Percentiles rank a stretch among this genome's conserved stretches.
Evolutionary conservation across 2,329 filamentous ascomycete genomes (phyloP).

Genomic region (Pseudogymnoascus sp.): DNA sequence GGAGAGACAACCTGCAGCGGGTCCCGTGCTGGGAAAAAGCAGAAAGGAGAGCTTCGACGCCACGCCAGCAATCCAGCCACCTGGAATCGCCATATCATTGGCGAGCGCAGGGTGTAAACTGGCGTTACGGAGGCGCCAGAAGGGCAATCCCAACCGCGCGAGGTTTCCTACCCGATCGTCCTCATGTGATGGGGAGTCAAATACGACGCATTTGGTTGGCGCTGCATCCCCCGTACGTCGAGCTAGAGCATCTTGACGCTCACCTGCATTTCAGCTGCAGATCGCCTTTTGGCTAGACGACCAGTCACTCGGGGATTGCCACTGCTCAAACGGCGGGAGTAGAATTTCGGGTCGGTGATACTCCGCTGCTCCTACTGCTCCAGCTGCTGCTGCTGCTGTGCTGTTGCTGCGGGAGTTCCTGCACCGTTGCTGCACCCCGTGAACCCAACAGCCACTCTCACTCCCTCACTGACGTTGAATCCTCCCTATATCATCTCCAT

Average conservation of each 20-base stretch:
- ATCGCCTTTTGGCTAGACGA: neutral
- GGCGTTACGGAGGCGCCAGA: neutral
- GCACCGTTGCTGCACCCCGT: neutral
- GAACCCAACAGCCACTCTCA: neutral
- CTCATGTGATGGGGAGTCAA: conserved; percentile 3
- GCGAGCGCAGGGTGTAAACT: neutral
- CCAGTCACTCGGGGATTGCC: neutral
- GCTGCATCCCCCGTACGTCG: conserved; percentile 1
- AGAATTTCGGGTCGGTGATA: neutral
- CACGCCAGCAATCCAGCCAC: neutral
- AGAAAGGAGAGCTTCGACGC: neutral
- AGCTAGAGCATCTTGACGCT: conserved; percentile 6
- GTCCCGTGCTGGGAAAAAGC: neutral
- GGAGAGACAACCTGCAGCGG: neutral
- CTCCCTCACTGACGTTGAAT: neutral
- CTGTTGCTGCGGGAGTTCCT: neutral
- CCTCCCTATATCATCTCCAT: neutral
- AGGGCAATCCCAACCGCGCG: neutral
- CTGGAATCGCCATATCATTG: neutral
- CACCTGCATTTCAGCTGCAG: conserved; percentile 6
- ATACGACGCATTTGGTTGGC: neutral
- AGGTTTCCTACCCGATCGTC: neutral
- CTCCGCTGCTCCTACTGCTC: neutral
- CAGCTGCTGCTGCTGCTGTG: neutral
- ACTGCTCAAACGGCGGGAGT: neutral